These are phyloP conservation scores for Colletotrichum shisoi DNA, from an alignment of 2,329 filamentous ascomycete species.

Conservation along the genomic window DNA sequence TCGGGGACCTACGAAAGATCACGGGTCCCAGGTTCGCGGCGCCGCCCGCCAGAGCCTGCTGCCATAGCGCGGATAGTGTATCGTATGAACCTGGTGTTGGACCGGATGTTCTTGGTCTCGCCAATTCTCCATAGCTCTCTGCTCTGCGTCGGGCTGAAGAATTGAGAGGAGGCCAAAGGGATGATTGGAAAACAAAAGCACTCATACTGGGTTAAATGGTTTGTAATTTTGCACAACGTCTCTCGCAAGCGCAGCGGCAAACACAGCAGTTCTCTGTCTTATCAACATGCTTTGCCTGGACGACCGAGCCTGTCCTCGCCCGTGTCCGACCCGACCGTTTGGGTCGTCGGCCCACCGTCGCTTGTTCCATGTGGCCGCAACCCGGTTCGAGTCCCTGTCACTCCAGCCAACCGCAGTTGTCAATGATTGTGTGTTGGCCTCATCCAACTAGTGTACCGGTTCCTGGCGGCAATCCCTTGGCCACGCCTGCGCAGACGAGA, in stretches of 20 bases:
- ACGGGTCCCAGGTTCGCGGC: conserved; percentile 37
- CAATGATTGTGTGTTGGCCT: background rate
- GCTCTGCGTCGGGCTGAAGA: conserved; percentile 16
- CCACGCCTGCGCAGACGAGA: background rate
- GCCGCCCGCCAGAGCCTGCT: conserved; percentile 33
- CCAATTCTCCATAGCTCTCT: conserved; percentile 29
- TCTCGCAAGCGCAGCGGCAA: background rate
- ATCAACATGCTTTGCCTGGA: background rate
- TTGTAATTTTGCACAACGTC: background rate
- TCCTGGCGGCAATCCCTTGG: background rate
- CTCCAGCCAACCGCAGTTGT: background rate
- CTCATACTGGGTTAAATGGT: background rate
- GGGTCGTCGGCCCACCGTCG: conserved; percentile 6
- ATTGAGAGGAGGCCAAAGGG: conserved; percentile 6
- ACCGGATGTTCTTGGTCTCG: conserved; percentile 41
- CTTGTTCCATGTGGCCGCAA: background rate
- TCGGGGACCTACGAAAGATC: conserved; percentile 17
- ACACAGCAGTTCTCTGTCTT: conserved; percentile 1
- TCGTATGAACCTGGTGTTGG: conserved; percentile 40
- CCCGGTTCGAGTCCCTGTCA: background rate
- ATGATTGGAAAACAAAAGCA: conserved; percentile 4
- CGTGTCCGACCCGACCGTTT: background rate
- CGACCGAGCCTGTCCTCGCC: background rate
- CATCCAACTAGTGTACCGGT: too few species aligned
- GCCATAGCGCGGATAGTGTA: conserved; percentile 44